Conservation (phyloP, 2,329 filamentous ascomycete genomes). For the Blastomyces gilchristii region DNA sequence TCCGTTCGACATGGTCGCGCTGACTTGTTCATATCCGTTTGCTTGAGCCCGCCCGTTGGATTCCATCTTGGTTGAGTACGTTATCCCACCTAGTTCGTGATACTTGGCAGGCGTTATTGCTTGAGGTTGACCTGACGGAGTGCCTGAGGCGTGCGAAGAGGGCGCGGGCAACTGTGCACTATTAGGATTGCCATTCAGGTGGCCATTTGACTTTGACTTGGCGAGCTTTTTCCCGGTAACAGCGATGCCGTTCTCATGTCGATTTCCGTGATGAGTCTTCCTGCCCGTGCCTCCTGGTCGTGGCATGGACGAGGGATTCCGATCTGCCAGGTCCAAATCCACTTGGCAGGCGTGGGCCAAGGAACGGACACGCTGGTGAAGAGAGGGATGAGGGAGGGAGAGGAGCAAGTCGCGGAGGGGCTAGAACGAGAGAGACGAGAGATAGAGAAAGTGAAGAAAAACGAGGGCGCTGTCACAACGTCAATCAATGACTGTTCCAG, state of each 20-base stretch:
- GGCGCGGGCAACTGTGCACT: constrained; percentile 29
- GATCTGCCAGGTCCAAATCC: constrained; percentile 36
- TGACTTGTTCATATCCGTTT: constrained; percentile 29
- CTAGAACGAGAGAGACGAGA: not conserved
- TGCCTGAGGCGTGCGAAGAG: constrained; percentile 32
- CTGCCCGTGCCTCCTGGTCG: constrained; percentile 39
- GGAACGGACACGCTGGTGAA: constrained; percentile 19
- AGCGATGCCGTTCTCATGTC: constrained; percentile 82
- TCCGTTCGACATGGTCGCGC: constrained; percentile 28
- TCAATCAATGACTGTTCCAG: not conserved
- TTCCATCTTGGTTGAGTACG: constrained; percentile 26
- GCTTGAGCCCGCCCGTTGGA: constrained; percentile 26
- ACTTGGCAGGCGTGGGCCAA: constrained; percentile 41
- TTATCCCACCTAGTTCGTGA: constrained; percentile 21
- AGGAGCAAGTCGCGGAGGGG: not conserved
- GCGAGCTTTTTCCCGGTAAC: constrained; percentile 61
- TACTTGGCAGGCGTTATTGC: constrained; percentile 21
- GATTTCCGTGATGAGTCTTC: constrained; percentile 57
- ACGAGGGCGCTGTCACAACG: not conserved
- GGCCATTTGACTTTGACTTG: constrained; percentile 47
- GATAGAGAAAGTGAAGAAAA: not conserved
- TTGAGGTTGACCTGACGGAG: constrained; percentile 22
- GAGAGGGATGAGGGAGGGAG: not conserved
- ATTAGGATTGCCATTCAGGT: constrained; percentile 43
- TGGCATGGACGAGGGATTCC: constrained; percentile 39